phyloP scores from a whole-genome alignment of 805 yeast genomes.

The Zygosaccharomyces siamensis region DNA sequence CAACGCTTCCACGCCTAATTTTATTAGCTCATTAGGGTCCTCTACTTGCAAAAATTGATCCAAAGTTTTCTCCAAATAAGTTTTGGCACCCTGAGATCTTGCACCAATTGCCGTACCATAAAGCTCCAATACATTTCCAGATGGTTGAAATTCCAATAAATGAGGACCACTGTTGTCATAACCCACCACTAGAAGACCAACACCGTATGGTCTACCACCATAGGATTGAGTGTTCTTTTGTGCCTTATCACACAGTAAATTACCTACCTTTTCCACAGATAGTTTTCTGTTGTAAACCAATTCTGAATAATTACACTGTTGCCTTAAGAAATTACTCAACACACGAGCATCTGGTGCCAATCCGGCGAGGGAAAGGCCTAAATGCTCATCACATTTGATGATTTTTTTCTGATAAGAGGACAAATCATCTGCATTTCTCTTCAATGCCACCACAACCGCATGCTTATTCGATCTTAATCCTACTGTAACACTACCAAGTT shows the following conservation, averaged over 20 bases:
- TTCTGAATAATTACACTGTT: conserved; percentile 83
- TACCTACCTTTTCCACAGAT: conserved; percentile 76
- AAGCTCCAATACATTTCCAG: conserved; percentile 89
- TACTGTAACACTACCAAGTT: conserved; percentile 96
- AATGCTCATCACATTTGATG: conserved; percentile 84
- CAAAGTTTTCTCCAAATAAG: conserved; percentile 84
- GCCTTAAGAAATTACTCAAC: conserved; percentile 79
- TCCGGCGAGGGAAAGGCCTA: conserved; percentile 96
- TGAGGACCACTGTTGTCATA: conserved; percentile 93
- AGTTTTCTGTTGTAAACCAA: conserved; percentile 83
- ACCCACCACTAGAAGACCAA: conserved; percentile 86
- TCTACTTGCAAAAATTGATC: conserved; percentile 58
- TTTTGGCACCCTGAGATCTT: conserved; percentile 96
- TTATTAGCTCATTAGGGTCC: conserved; percentile 66
- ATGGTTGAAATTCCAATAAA: conserved; percentile 89
- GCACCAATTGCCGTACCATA: conserved; percentile 97
- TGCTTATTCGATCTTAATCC: conserved; percentile 83
- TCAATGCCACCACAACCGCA: conserved; percentile 89
- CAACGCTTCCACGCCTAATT: conserved; percentile 82
- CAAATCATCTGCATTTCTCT: conserved; percentile 94
- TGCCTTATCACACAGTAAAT: conserved; percentile 90
- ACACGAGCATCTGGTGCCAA: conserved; percentile 98
- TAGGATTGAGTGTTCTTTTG: conserved; percentile 94
- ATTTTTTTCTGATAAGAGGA: conserved; percentile 96
- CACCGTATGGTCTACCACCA: conserved; percentile 98